Evolutionary conservation across 2,329 filamentous ascomycete genomes (phyloP).

Genomic region (Microsporum canis): DNA sequence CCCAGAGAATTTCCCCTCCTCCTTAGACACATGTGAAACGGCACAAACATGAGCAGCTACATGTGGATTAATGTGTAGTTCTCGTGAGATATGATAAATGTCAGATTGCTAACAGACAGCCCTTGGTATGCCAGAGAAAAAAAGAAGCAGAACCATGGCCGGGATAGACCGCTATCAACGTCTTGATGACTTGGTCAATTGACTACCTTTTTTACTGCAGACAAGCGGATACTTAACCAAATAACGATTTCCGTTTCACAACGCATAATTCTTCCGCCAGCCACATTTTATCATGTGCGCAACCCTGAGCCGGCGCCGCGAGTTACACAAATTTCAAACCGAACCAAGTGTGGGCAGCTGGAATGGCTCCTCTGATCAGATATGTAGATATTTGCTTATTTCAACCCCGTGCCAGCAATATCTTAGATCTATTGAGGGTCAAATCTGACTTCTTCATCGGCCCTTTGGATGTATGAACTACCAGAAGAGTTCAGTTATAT

Average conservation of each 20-base stretch:
- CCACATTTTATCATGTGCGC: background rate
- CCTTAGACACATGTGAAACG: background rate
- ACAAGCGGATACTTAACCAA: background rate
- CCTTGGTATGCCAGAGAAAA: background rate
- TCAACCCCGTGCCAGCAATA: background rate
- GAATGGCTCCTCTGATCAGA: background rate
- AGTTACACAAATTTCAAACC: background rate
- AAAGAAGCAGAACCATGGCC: background rate
- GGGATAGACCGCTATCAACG: background rate
- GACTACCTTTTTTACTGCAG: background rate
- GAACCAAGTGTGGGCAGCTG: background rate
- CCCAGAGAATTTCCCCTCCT: background rate
- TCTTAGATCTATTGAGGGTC: background rate
- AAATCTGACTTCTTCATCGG: background rate
- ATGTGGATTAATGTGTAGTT: background rate
- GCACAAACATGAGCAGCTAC: background rate
- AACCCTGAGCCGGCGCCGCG: background rate
- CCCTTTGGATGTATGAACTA: background rate
- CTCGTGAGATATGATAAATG: background rate
- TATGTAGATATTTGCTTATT: background rate
- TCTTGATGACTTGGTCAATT: background rate
- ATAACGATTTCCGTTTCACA: background rate
- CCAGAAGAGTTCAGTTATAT: background rate
- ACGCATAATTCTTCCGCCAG: background rate
- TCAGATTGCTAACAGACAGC: background rate